Evolutionary conservation across 306 rosid genomes (phyloP).

Genomic region (Lathyrus sativus): DNA sequence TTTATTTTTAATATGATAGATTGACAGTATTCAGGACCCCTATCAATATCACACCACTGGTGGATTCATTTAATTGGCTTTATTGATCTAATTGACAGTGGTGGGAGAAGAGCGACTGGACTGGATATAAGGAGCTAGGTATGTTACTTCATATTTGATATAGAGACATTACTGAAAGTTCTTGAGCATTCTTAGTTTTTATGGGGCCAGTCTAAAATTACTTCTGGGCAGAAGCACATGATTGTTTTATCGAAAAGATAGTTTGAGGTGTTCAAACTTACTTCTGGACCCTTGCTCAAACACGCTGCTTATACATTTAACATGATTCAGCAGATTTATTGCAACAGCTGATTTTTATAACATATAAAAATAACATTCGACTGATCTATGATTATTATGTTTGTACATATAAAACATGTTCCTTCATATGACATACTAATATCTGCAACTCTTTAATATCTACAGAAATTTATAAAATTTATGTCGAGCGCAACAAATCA

Average conservation of each 20-base stretch:
- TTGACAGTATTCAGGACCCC: slow-evolving; percentile 51
- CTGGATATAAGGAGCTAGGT: slow-evolving; percentile 99
- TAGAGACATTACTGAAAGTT: slow-evolving; percentile 20
- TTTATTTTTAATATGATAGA: slow-evolving; percentile 35
- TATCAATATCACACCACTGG: slow-evolving; percentile 72
- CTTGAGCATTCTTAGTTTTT: slow-evolving; percentile 10
- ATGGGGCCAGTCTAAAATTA: slow-evolving; percentile 7
- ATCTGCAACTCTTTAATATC: not conserved
- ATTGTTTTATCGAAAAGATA: slow-evolving; percentile 13
- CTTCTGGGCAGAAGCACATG: slow-evolving; percentile 25
- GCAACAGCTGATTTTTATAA: slow-evolving; percentile 1
- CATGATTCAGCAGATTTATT: slow-evolving; percentile 29
- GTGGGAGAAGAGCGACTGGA: slow-evolving; percentile 99
- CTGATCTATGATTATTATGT: not conserved
- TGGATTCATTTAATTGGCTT: slow-evolving; percentile 89
- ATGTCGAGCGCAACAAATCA: slow-evolving; percentile 4
- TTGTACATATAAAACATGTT: not conserved
- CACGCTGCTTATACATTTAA: slow-evolving; percentile 15
- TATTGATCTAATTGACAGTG: slow-evolving; percentile 99
- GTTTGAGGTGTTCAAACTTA: slow-evolving; percentile 26
- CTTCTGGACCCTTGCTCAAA: slow-evolving; percentile 25
- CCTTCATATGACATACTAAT: slow-evolving; percentile 9
- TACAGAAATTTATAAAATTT: not conserved
- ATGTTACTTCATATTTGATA: slow-evolving; percentile 39
- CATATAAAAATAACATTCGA: not conserved